These are phyloP conservation scores for Candida nemodendra DNA, from an alignment of 805 yeast species.

Conservation along the genomic window DNA sequence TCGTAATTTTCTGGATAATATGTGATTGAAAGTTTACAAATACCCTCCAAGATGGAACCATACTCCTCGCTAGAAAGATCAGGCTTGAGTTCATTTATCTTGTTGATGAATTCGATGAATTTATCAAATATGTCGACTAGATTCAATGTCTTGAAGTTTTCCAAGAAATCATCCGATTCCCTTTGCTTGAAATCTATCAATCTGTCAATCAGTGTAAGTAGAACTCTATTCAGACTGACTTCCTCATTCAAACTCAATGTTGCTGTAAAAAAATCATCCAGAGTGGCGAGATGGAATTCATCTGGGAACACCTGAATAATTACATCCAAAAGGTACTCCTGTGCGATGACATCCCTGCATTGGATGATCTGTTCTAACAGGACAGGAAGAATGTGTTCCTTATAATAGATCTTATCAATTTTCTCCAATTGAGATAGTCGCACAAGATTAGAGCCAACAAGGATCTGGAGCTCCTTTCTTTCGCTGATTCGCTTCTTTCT, in stretches of 20 bases:
- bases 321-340: conserved; percentile 87
- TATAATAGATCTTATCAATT: conserved; percentile 52
- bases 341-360: conserved; percentile 89
- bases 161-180: conserved; percentile 27
- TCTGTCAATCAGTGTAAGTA: conserved; percentile 71
- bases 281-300: conserved; percentile 77
- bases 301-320: conserved; percentile 94
- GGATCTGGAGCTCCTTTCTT: conserved; percentile 82
- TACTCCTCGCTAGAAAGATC: conserved; percentile 68
- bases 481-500: conserved; percentile 71
- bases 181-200: conserved; percentile 53
- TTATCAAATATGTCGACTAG: conserved; percentile 47
- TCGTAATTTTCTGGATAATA: conserved; percentile 63
- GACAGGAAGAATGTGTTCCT: conserved; percentile 65
- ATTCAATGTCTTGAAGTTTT: conserved; percentile 14
- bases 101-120: conserved; percentile 65
- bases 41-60: conserved; percentile 61
- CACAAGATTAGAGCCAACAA: conserved; percentile 91
- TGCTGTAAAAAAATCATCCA: conserved; percentile 64
- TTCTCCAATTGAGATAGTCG: conserved; percentile 82
- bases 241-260: conserved; percentile 66
- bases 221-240: conserved; percentile 64
- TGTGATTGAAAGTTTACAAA: conserved; percentile 59
- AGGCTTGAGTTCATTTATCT: conserved; percentile 55
- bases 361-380: conserved; percentile 88